Evolutionary conservation across 345 rosid species (phyloP).

Genomic region (Arabidopsis arenosa): DNA sequence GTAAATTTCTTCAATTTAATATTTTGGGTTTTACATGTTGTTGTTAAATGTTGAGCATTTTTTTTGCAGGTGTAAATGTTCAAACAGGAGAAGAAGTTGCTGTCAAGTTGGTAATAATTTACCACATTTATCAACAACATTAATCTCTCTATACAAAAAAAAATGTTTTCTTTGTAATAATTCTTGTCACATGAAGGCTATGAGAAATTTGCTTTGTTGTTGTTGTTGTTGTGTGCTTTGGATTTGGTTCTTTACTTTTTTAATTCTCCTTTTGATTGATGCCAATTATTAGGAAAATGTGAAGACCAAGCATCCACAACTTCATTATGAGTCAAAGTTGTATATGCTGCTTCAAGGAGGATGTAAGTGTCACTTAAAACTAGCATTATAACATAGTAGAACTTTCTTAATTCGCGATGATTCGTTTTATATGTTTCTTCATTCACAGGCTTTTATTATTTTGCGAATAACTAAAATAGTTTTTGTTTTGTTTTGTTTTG

Average conservation of each 20-base stretch:
- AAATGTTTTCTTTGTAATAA: neutral
- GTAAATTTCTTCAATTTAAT: neutral
- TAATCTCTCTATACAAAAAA: neutral
- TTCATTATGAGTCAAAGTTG: slow-evolving; percentile 82
- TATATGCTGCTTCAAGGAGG: slow-evolving; percentile 94
- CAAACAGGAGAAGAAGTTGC: slow-evolving; percentile 93
- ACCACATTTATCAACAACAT: neutral
- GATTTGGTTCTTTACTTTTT: slow-evolving; percentile 12
- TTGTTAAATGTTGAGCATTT: neutral
- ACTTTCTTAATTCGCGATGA: neutral
- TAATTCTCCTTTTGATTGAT: neutral
- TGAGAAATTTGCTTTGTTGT: slow-evolving; percentile 11
- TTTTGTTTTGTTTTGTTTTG: neutral
- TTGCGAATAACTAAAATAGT: slow-evolving; percentile 1
- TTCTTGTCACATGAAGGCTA: slow-evolving; percentile 26
- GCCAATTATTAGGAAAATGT: slow-evolving; percentile 64
- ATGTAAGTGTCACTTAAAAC: slow-evolving; percentile 54
- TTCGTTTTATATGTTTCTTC: neutral
- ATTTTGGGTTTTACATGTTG: slow-evolving; percentile 14
- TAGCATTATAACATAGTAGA: neutral
- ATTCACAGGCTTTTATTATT: neutral
- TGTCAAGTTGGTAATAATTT: slow-evolving; percentile 70
- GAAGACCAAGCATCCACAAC: slow-evolving; percentile 90
- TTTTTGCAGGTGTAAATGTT: slow-evolving; percentile 69
- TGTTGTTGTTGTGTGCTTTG: neutral